phyloP scores from a whole-genome alignment of 2,329 filamentous ascomycete species.

The Monosporascus cannonballus region DNA sequence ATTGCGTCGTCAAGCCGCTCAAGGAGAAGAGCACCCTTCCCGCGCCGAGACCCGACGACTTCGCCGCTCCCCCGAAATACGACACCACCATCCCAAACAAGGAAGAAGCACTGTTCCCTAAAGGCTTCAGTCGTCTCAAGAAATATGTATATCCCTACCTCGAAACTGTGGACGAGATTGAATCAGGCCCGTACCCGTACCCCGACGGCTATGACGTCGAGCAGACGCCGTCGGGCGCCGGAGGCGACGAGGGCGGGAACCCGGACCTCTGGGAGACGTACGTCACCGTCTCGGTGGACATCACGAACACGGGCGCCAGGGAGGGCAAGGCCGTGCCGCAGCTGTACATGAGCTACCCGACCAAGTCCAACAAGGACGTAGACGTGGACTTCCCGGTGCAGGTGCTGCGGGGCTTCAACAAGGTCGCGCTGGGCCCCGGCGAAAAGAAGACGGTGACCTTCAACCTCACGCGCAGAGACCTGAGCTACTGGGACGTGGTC shows the following conservation, averaged over 20 bases:
- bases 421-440: slow-evolving; percentile 52
- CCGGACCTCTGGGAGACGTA: slow-evolving; percentile 57
- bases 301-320: slow-evolving; percentile 47
- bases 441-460: slow-evolving; percentile 49
- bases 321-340: slow-evolving; percentile 40
- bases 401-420: slow-evolving; percentile 69
- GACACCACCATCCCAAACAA: slow-evolving; percentile 47
- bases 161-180: slow-evolving; percentile 38
- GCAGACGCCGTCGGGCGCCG: slow-evolving; percentile 53
- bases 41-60: slow-evolving; percentile 31
- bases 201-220: slow-evolving; percentile 48
- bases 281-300: slow-evolving; percentile 40
- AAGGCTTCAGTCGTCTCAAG: slow-evolving; percentile 51
- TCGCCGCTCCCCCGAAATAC: slow-evolving; percentile 46
- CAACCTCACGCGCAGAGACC: slow-evolving; percentile 57
- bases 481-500: slow-evolving; percentile 66
- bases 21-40: slow-evolving; percentile 41
- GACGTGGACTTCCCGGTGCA: slow-evolving; percentile 57
- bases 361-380: slow-evolving; percentile 7
- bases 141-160: slow-evolving; percentile 74
- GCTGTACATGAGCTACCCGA: slow-evolving; percentile 40
- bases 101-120: slow-evolving; percentile 54
- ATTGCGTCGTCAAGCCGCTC: slow-evolving; percentile 40
- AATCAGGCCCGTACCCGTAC: slow-evolving; percentile 37
- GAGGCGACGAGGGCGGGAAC: slow-evolving; percentile 63